Conservation (phyloP, 78 protist genomes). For the Dictyostelium firmibasis region DNA sequence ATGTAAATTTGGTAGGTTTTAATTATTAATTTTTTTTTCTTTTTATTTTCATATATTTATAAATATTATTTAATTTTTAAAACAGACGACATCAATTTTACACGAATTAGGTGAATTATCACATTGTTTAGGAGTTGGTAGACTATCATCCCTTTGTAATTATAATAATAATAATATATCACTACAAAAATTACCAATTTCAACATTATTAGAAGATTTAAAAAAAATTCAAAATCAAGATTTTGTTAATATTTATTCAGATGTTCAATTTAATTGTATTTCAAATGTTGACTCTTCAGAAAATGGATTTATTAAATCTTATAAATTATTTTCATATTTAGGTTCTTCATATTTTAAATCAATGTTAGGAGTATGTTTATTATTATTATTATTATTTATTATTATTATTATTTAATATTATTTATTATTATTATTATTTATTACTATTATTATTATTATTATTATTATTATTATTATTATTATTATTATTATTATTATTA, state of each 20-base stretch:
- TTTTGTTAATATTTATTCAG: not conserved
- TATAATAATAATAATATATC: not conserved
- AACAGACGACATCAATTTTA: not conserved
- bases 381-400: no score
- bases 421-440: no score
- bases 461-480: no score
- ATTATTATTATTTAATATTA: no score
- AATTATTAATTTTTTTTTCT: not conserved
- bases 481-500: not conserved
- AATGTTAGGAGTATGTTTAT: slow-evolving; percentile 13
- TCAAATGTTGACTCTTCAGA: not conserved
- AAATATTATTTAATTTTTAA: no score
- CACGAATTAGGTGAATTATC: slow-evolving; percentile 41
- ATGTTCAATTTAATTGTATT: not conserved
- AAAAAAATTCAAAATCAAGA: not conserved
- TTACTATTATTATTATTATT: no score
- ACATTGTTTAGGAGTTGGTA: not conserved
- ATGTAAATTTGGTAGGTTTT: not conserved
- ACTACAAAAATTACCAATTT: slow-evolving; percentile 8
- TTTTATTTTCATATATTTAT: no score
- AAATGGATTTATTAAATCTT: not conserved
- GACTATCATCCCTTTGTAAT: slow-evolving; percentile 27
- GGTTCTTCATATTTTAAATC: slow-evolving; percentile 22
- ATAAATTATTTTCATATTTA: slow-evolving; percentile 9
- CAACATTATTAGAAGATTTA: slow-evolving; percentile 26